phyloP scores from a whole-genome alignment of 169 alveolate genomes.

The Blepharisma undulans region DNA sequence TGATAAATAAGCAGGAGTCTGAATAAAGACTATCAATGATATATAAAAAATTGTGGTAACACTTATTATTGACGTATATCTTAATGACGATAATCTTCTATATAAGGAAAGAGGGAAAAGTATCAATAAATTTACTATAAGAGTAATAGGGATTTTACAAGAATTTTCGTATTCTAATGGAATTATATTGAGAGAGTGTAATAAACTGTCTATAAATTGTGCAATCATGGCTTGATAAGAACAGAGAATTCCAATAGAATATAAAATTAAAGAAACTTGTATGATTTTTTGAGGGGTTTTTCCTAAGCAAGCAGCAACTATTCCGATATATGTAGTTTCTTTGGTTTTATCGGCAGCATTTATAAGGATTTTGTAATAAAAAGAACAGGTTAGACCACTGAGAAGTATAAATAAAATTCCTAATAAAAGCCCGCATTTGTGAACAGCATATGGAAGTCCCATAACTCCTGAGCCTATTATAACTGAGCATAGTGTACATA shows the following conservation, averaged over 20 bases:
- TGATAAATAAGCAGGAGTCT: background rate
- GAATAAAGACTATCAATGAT: background rate
- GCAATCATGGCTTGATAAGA: background rate
- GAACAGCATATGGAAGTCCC: slow-evolving; percentile 12
- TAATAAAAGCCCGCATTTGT: slow-evolving; percentile 10
- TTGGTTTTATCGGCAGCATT: slow-evolving; percentile 8
- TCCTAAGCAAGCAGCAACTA: background rate
- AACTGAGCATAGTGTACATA: background rate
- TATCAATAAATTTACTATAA: background rate
- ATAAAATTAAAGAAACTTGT: background rate
- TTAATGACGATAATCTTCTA: background rate
- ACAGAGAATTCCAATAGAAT: background rate
- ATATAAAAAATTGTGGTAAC: background rate
- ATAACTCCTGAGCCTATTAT: slow-evolving; percentile 16
- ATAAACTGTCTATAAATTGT: background rate
- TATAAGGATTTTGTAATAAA: slow-evolving; percentile 6
- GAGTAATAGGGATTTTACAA: background rate
- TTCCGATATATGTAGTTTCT: background rate
- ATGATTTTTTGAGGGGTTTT: background rate
- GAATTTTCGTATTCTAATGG: background rate
- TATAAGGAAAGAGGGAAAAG: slow-evolving; percentile 11
- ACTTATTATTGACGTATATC: slow-evolving; percentile 18
- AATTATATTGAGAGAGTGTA: background rate
- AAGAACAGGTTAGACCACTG: background rate
- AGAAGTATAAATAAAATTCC: background rate